Evolutionary conservation across 202 grass and related monocot genomes (phyloP), one percentile per base, ranked within the genome.

Genomic region (Dendrocalamus latiflorus): DNA sequence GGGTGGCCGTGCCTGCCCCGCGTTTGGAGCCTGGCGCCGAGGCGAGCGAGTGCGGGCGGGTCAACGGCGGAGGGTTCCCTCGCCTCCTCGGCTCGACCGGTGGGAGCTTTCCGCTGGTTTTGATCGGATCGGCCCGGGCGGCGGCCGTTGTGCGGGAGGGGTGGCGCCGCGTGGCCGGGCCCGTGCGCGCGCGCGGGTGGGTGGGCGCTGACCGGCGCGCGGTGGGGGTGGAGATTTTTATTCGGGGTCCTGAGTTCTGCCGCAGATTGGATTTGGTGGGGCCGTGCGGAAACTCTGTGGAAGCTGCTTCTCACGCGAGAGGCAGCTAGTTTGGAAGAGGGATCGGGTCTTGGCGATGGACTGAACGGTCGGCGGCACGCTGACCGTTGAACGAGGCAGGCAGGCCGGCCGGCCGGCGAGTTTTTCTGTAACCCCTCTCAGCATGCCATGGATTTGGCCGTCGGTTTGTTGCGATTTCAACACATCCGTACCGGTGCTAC

Each of bases 61-160:
- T 79, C 86, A 88, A 74, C 68, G 68, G 11, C 47, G 74, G 65
- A 66, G 39, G 66, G 17, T 72, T 77, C 25, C n/a, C n/a, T n/a
- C n/a, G n/a, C n/a, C n/a, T n/a, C n/a, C n/a, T n/a, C n/a, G n/a
- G n/a, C n/a, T n/a, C n/a, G n/a, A n/a, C n/a, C n/a, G n/a, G n/a
- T n/a, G n/a, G n/a, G n/a, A n/a, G n/a, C n/a, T n/a, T n/a, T 33
- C 30, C 42, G 6, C 72, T 68, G 61, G 16, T 69, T 50, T 57
- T 16, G 42, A 63, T 70, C 63, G 21, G 45, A 57, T n/a, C 6
- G 12, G 8, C 33, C 1, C 4, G 30, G 0, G 9, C 33, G 11
- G 34, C 15, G 18, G 45, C 9, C 6, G 10, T 57, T 10, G 36
- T 39, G 72, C 34, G 34, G n/a, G n/a, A n/a, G n/a, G n/a, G n/a